A percentile compares a stretch with the other conserved stretches of the same genome.
Evolutionary conservation across 2,329 filamentous ascomycete genomes (phyloP).

Genomic region (Helotiales sp.): DNA sequence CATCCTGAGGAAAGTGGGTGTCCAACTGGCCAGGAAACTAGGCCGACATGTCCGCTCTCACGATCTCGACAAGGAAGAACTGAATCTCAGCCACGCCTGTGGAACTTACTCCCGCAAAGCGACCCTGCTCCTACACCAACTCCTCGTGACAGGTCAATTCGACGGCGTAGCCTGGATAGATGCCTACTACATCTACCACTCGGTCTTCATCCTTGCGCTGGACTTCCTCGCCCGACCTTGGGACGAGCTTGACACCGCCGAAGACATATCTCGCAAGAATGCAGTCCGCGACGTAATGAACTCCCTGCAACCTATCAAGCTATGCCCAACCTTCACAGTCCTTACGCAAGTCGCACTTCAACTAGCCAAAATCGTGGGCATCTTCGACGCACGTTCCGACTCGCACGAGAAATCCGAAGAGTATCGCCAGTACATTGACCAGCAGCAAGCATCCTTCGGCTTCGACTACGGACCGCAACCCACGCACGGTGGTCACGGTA

Average conservation of each 20-base stretch:
- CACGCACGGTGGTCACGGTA: background rate
- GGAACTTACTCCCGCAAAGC: constrained; percentile 36
- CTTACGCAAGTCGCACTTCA: constrained; percentile 40
- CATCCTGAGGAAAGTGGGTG: constrained; percentile 38
- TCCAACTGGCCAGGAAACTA: constrained; percentile 37
- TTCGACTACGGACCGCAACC: constrained; percentile 28
- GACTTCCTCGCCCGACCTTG: constrained; percentile 41
- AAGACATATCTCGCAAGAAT: constrained; percentile 36
- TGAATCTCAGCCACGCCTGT: constrained; percentile 36
- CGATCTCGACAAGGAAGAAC: constrained; percentile 37
- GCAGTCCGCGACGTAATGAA: constrained; percentile 39
- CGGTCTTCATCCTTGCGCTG: constrained; percentile 39
- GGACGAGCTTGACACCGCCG: constrained; percentile 37
- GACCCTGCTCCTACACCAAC: constrained; percentile 33
- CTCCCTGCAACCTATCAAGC: constrained; percentile 34
- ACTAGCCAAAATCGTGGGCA: constrained; percentile 41
- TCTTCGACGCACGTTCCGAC: constrained; percentile 35
- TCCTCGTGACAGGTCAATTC: constrained; percentile 34
- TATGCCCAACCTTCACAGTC: constrained; percentile 40
- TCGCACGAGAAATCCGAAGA: constrained; percentile 28
- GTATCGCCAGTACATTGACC: constrained; percentile 32
- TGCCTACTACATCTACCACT: constrained; percentile 41
- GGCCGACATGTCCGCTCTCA: constrained; percentile 37
- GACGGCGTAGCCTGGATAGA: constrained; percentile 41
- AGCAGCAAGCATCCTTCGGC: constrained; percentile 31